Conservation (phyloP, 2,329 filamentous ascomycete species). For the Phialemonium atrogriseum region DNA sequence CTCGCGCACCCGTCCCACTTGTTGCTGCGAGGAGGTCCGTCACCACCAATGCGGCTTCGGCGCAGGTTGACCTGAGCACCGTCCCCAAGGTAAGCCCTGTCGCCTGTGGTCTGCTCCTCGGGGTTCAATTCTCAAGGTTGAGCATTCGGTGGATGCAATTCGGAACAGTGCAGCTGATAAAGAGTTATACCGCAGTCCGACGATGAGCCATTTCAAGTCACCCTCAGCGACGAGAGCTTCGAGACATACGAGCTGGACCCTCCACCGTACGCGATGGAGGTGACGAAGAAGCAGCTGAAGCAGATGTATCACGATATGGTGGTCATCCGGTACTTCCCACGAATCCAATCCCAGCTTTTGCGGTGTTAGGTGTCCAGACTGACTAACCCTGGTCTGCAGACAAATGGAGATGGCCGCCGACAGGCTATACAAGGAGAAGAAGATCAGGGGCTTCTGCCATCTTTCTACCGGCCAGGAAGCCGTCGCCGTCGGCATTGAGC, state of each 20-base stretch:
- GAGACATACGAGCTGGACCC: conserved; percentile 99
- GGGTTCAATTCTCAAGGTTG: background rate
- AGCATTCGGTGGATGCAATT: conserved; percentile 5
- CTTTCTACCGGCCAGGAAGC: conserved; percentile 96
- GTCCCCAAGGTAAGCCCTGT: conserved; percentile 41
- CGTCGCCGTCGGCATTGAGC: conserved; percentile 93
- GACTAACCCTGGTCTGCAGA: conserved; percentile 41
- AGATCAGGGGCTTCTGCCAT: conserved; percentile 99
- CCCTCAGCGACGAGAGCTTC: conserved; percentile 96
- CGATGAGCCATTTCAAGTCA: conserved; percentile 85
- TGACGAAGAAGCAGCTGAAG: conserved; percentile 97
- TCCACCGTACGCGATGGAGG: conserved; percentile 82
- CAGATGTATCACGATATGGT: conserved; percentile 99
- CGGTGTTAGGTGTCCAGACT: background rate
- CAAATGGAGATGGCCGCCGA: conserved; percentile 99
- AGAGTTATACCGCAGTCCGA: conserved; percentile 56
- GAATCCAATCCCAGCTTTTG: background rate
- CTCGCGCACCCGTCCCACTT: conserved; percentile 33
- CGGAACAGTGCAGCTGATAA: conserved; percentile 4
- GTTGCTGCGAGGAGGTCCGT: conserved; percentile 61
- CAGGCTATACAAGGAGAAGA: conserved; percentile 99
- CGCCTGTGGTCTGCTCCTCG: too few species aligned
- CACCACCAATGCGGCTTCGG: conserved; percentile 90
- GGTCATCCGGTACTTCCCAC: conserved; percentile 63
- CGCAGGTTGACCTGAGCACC: conserved; percentile 73